A percentile compares a stretch with the other conserved stretches of the same genome.
phyloP scores from a whole-genome alignment of 495 filamentous ascomycete species.

The Xylaria sp. region DNA sequence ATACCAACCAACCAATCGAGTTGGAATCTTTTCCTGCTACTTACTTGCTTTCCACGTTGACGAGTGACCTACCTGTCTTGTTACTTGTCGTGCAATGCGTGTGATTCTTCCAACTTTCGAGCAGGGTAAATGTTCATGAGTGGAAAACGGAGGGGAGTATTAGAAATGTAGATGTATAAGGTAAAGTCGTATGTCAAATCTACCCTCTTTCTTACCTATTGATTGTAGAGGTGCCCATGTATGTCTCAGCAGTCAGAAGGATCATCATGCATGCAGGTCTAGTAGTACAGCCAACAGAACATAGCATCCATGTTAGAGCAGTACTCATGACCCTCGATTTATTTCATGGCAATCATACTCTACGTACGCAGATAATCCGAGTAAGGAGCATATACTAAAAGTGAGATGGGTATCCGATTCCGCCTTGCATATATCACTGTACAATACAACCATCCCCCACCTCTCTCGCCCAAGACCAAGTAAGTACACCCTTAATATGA shows the following conservation, averaged over 20 bases:
- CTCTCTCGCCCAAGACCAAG: background rate
- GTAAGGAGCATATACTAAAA: background rate
- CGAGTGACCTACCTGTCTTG: background rate
- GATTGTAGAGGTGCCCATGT: too few relatives aligned
- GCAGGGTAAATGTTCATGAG: background rate
- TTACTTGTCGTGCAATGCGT: background rate
- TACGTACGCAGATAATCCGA: background rate
- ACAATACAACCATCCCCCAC: background rate
- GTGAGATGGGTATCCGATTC: conserved; percentile 24
- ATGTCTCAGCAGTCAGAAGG: too few relatives aligned
- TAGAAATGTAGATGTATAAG: too few relatives aligned
- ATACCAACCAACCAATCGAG: background rate
- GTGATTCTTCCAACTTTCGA: background rate
- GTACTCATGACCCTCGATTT: background rate
- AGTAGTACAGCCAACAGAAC: background rate
- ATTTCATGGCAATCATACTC: too few relatives aligned
- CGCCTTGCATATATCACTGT: background rate
- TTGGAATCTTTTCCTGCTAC: background rate
- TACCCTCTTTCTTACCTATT: background rate
- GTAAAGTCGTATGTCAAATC: background rate
- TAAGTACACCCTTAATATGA: background rate
- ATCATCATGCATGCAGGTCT: background rate
- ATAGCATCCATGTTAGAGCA: background rate
- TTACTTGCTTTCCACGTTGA: background rate
- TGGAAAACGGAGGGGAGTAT: background rate